phyloP scores from a whole-genome alignment of 2,329 filamentous ascomycete species.

The Cladophialophora bantiana region DNA sequence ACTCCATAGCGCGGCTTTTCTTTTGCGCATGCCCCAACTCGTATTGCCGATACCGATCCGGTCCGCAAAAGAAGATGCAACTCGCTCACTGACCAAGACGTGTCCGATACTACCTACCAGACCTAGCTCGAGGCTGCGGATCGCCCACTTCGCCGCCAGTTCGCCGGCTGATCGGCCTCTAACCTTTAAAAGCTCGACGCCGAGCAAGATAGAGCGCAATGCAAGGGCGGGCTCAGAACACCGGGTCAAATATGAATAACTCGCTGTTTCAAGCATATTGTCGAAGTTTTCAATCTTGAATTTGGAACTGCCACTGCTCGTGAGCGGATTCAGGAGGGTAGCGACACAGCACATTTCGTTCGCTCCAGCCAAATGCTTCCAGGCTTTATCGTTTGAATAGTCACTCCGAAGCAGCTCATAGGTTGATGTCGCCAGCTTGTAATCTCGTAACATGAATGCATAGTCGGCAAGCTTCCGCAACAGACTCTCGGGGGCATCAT shows the following conservation, averaged over 20 bases:
- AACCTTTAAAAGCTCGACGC: slow-evolving; percentile 81
- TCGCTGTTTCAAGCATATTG: slow-evolving; percentile 85
- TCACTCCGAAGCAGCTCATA: slow-evolving; percentile 90
- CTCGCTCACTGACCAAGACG: slow-evolving; percentile 82
- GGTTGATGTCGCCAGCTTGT: slow-evolving; percentile 87
- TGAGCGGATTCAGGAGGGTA: slow-evolving; percentile 76
- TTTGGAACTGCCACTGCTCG: slow-evolving; percentile 73
- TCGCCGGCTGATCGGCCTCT: slow-evolving; percentile 82
- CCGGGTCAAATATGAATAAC: slow-evolving; percentile 89
- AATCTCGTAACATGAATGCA: slow-evolving; percentile 95
- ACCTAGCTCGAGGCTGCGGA: slow-evolving; percentile 77
- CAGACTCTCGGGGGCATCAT: slow-evolving; percentile 84
- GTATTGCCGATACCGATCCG: slow-evolving; percentile 72
- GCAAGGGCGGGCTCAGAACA: slow-evolving; percentile 82
- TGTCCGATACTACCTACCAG: slow-evolving; percentile 72
- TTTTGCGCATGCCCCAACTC: slow-evolving; percentile 72
- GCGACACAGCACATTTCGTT: slow-evolving; percentile 95
- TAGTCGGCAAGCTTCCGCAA: slow-evolving; percentile 95
- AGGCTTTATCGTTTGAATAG: slow-evolving; percentile 94
- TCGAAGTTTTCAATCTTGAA: slow-evolving; percentile 81
- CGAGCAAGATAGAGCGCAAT: slow-evolving; percentile 75
- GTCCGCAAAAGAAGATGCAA: slow-evolving; percentile 82
- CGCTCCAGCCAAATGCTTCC: slow-evolving; percentile 90
- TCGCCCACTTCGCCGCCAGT: slow-evolving; percentile 85
- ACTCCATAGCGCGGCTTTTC: slow-evolving; percentile 91